phyloP scores from a whole-genome alignment of 305 asterid genomes.

The Ajuga reptans region DNA sequence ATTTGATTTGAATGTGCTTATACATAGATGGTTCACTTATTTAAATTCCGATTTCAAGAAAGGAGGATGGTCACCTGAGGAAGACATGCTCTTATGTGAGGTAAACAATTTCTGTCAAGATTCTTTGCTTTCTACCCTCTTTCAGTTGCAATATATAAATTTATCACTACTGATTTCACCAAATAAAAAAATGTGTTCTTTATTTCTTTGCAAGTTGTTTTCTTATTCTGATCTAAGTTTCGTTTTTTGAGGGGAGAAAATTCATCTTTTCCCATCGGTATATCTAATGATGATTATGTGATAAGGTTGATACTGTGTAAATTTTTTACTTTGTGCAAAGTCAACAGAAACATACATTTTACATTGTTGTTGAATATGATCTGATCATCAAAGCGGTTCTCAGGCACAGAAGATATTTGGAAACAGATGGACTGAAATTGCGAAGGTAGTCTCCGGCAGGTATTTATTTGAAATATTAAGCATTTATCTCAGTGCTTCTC shows the following conservation, averaged over 20 bases:
- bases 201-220: conserved; percentile 1
- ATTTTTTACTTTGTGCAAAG: not conserved
- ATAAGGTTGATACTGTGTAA: not conserved
- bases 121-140: conserved; percentile 1
- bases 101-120: conserved; percentile 27
- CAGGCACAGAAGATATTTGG: conserved; percentile 97
- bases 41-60: conserved; percentile 98
- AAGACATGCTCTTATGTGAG: conserved; percentile 95
- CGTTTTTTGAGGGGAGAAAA: not conserved
- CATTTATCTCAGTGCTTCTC: not conserved
- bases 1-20: conserved; percentile 28
- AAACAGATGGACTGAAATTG: conserved; percentile 97
- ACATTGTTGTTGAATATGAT: conserved; percentile 12
- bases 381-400: conserved; percentile 26
- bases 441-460: conserved; percentile 99
- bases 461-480: conserved; percentile 28
- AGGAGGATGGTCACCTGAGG: conserved; percentile 99
- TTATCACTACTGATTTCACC: not conserved
- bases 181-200: not conserved
- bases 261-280: not conserved
- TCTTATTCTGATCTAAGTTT: not conserved
- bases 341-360: not conserved
- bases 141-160: not conserved
- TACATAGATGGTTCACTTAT: conserved; percentile 90
- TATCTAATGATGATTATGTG: conserved; percentile 9